Base-by-base conservation (phyloP, 1,284 basidiomycete species). In the Boletus mariae region DNA sequence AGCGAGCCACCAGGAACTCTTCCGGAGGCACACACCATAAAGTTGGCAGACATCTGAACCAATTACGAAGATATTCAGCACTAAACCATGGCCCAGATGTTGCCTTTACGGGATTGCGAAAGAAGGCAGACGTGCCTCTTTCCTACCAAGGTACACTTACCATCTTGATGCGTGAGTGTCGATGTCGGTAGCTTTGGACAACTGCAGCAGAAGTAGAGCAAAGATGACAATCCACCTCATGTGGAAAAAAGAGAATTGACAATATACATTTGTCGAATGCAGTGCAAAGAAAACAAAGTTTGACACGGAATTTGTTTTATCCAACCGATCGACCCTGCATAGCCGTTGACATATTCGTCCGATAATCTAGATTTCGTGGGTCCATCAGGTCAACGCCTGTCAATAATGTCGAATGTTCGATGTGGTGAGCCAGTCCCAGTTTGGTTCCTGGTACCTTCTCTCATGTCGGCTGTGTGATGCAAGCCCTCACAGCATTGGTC, bases 401-500 rank as follows among this genome's bases (percentile, higher is more conserved):
- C 44, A 35, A 37, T 20, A 20, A 20, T 20, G 32, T 38, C 37
- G 40, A 41, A 41, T 20, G 23, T 26, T 12, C 10, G 31, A 26
- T 11, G 31, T 25, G 26, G 25, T 25, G 37, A 49, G 42, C n/a
- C 47, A 20, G 45, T 26, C 26, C 23, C 38, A n/a, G 12, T 8
- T 13, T 7, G 11, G 62, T 63, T n/a, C 65, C 61, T 67, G 64
- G 64, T 63, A 47, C 61, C 61, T 67, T 43, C 12, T 25, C 31
- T 25, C 31, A n/a, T 41, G 17, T 42, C 32, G 57, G 61, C 61
- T 60, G 60, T 61, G 56, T 42, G 20, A 37, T 43, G 51, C 32
- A 38, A 59, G 28, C 43, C 35, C 38, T 56, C 41, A 49, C 37
- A 45, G 53, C 48, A 42, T 26, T 15, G 31, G 15, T 23, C 25